These are phyloP conservation scores for Luffa aegyptiaca DNA, from an alignment of 306 rosid genomes.

Conservation along the genomic window DNA sequence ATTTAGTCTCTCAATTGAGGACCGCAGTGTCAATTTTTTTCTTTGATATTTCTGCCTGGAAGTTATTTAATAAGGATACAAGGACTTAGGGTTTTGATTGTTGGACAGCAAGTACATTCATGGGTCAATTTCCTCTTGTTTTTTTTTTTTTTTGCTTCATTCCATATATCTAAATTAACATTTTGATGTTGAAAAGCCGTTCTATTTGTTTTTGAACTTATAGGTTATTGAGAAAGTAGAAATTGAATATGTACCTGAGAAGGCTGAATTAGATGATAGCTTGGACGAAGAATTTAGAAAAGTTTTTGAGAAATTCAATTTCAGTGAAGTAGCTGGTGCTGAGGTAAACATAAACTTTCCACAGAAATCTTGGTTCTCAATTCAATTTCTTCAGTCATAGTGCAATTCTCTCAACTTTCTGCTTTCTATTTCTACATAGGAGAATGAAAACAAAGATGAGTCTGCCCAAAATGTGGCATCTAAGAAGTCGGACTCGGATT, in stretches of 20 bases:
- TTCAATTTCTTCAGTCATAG: neutral
- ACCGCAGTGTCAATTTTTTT: neutral
- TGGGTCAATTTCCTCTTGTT: neutral
- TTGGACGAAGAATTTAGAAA: conserved; percentile 80
- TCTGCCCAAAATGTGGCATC: conserved; percentile 39
- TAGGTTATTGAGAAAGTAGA: conserved; percentile 66
- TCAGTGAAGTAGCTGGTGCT: conserved; percentile 36
- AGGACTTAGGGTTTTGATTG: neutral
- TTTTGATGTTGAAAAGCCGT: neutral
- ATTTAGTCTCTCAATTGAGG: neutral
- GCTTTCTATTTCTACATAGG: conserved; percentile 27
- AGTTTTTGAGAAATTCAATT: conserved; percentile 69
- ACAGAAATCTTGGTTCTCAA: neutral
- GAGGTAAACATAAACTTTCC: conserved; percentile 34
- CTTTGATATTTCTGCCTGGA: neutral
- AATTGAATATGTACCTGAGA: conserved; percentile 82
- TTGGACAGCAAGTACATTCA: neutral
- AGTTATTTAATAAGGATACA: neutral
- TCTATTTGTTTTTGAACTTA: conserved; percentile 8
- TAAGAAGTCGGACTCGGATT: conserved; percentile 73
- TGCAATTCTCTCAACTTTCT: neutral
- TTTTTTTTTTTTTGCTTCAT: neutral
- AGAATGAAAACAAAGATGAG: conserved; percentile 63
- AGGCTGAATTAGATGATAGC: conserved; percentile 58
- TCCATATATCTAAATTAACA: neutral